phyloP scores from a whole-genome alignment of 1,284 basidiomycete genomes.

The Ceratobasidium sp. region DNA sequence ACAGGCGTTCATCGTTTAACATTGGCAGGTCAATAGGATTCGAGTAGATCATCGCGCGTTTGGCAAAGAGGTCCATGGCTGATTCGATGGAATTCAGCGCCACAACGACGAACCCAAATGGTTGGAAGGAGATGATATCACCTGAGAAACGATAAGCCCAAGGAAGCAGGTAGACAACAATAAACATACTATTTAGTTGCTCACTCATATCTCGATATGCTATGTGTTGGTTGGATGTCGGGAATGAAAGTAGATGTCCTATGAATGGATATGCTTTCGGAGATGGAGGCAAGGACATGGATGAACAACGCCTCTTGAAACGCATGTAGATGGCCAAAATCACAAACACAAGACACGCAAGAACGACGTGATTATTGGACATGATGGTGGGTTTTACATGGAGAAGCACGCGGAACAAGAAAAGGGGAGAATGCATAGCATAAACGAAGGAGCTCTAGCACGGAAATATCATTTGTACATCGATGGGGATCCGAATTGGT shows the following conservation, averaged over 20 bases:
- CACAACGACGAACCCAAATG: conserved; percentile 39
- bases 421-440: no score
- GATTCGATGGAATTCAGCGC: conserved; percentile 46
- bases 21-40: conserved; percentile 29
- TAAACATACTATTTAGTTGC: conserved; percentile 9
- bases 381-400: no score
- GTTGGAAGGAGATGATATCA: conserved; percentile 18
- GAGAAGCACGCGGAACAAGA: no score
- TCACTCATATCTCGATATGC: conserved; percentile 15
- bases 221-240: neutral
- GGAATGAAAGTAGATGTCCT: neutral
- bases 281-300: conserved; percentile 2
- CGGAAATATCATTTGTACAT: no score
- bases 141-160: neutral
- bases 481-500: no score
- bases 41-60: conserved; percentile 44
- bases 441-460: no score
- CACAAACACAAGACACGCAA: no score
- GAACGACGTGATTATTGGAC: no score
- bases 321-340: neutral
- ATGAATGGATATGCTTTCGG: neutral
- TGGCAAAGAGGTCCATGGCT: conserved; percentile 45
- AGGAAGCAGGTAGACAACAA: no score
- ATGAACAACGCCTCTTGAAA: neutral
- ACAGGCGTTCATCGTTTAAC: conserved; percentile 13